These are phyloP conservation scores for Agarophyton chilense DNA, from an alignment of 23 red algal genomes.

Conservation along the genomic window DNA sequence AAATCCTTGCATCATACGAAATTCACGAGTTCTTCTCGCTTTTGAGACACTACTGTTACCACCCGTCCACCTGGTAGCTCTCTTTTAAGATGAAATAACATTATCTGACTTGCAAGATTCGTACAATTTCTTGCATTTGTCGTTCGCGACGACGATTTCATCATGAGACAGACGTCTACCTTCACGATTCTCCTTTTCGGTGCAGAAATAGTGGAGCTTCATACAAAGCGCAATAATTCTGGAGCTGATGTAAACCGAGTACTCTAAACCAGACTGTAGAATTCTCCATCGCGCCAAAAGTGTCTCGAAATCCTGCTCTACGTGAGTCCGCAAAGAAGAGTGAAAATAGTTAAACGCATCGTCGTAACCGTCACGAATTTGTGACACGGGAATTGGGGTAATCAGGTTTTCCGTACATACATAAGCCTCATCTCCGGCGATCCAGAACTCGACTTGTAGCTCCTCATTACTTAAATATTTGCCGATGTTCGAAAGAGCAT, in stretches of 20 bases:
- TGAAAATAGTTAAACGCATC: constrained; percentile 4
- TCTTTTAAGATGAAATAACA: too few relatives aligned
- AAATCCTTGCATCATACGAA: too few relatives aligned
- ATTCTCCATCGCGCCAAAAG: background rate
- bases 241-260: background rate
- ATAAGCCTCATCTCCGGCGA: constrained; percentile 25
- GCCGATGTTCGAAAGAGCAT: too few relatives aligned
- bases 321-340: background rate
- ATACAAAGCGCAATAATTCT: background rate
- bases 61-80: too few relatives aligned
- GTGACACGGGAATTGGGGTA: background rate
- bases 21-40: too few relatives aligned
- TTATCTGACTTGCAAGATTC: too few relatives aligned
- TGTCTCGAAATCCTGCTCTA: constrained; percentile 12
- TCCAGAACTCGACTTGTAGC: background rate
- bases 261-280: background rate
- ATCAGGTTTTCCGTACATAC: background rate
- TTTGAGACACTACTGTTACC: too few relatives aligned
- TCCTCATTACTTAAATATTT: too few relatives aligned
- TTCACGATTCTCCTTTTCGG: too few relatives aligned
- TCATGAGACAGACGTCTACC: background rate
- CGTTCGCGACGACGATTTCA: too few relatives aligned
- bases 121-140: too few relatives aligned
- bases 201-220: background rate
- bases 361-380: background rate